Conservation (phyloP, 768 basidiomycete genomes). For the Trametes sanguinea region DNA sequence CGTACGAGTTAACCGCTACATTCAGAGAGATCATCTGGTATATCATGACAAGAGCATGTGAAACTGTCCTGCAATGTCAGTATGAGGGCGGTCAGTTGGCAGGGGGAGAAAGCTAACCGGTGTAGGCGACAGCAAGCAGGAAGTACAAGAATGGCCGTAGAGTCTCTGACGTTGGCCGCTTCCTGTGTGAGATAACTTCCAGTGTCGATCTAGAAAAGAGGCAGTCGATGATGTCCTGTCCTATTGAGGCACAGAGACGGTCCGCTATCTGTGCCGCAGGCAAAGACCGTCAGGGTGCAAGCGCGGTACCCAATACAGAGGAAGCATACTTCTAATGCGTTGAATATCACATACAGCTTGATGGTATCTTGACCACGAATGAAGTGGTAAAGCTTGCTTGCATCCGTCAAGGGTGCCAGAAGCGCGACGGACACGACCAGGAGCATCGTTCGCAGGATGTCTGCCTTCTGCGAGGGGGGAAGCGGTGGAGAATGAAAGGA, state of each 20-base stretch:
- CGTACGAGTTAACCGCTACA: conserved; percentile 97
- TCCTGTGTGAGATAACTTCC: conserved; percentile 64
- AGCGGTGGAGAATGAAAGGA: conserved; percentile 53
- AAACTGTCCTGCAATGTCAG: conserved; percentile 48
- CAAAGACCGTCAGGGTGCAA: background rate
- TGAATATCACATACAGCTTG: conserved; percentile 98
- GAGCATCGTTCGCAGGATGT: conserved; percentile 80
- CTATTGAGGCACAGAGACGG: conserved; percentile 91
- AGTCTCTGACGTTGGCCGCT: conserved; percentile 61
- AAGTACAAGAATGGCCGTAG: conserved; percentile 86
- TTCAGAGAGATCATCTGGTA: conserved; percentile 95
- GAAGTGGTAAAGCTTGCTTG: conserved; percentile 96
- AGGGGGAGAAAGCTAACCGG: conserved; percentile 50
- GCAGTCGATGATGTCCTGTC: conserved; percentile 96
- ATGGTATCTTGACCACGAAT: conserved; percentile 98
- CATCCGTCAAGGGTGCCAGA: conserved; percentile 83
- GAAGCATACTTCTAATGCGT: conserved; percentile 87
- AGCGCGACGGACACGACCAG: conserved; percentile 73
- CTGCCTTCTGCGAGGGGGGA: conserved; percentile 89
- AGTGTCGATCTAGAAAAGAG: conserved; percentile 93
- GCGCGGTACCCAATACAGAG: background rate
- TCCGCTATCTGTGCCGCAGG: conserved; percentile 76
- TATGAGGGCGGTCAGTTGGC: background rate
- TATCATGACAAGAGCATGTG: conserved; percentile 91
- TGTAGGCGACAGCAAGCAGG: conserved; percentile 77